phyloP scores from a whole-genome alignment of 176 grass and related monocot species.

The Oropetium thomaeum region DNA sequence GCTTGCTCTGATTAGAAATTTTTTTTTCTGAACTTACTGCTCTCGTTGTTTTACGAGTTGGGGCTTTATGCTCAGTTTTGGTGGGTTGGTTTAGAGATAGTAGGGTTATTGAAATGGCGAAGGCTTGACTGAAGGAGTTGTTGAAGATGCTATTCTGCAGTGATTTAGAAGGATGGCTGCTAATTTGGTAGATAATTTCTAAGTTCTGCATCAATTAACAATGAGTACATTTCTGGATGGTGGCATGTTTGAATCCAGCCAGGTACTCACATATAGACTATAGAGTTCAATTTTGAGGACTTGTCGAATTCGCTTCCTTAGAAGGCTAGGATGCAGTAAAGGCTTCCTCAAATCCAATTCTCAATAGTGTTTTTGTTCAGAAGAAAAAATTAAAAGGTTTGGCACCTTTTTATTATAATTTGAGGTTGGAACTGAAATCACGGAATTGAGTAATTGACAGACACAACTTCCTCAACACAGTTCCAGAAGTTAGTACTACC shows the following conservation, averaged over 20 bases:
- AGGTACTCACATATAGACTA: neutral
- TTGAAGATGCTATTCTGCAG: neutral
- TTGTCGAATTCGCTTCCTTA: neutral
- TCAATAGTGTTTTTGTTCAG: neutral
- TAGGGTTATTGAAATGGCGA: neutral
- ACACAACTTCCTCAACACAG: conserved; percentile 12
- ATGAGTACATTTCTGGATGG: neutral
- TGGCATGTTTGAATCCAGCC: neutral
- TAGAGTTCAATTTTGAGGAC: neutral
- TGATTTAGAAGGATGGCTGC: neutral
- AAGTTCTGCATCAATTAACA: neutral
- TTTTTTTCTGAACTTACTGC: neutral
- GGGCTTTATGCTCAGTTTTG: neutral
- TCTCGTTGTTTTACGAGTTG: neutral
- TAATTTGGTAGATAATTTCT: neutral
- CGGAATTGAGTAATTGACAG: too few relatives aligned
- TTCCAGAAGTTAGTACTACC: neutral
- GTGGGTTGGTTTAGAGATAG: neutral
- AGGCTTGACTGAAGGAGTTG: neutral
- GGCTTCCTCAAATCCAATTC: neutral
- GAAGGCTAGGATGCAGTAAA: neutral
- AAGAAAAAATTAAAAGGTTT: neutral
- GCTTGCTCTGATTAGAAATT: conserved; percentile 5
- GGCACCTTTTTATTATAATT: neutral
- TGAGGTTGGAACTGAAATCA: neutral